Conservation (phyloP, 2,329 filamentous ascomycete species). For the Talaromyces islandicus region DNA sequence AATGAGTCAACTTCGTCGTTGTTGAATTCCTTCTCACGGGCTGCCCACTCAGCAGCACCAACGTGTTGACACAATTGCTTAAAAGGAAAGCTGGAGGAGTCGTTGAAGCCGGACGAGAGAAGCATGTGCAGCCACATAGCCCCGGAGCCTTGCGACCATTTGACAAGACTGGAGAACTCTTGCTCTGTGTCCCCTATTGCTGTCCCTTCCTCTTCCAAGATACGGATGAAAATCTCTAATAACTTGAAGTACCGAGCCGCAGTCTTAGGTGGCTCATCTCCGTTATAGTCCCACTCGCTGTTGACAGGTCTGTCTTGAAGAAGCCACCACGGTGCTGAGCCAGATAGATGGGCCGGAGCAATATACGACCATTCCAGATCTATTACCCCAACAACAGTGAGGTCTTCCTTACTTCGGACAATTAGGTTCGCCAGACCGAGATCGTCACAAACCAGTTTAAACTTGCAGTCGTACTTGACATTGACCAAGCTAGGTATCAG, state of each 20-base stretch:
- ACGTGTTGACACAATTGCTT: neutral
- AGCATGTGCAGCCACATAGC: slow-evolving; percentile 34
- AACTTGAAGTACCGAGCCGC: slow-evolving; percentile 1
- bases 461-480: slow-evolving; percentile 21
- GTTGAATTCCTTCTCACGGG: neutral
- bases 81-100: slow-evolving; percentile 25
- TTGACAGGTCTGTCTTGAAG: slow-evolving; percentile 27
- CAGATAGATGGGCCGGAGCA: slow-evolving; percentile 32
- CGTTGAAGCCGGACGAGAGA: slow-evolving; percentile 26
- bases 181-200: neutral
- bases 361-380: slow-evolving; percentile 35
- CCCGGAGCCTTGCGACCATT: slow-evolving; percentile 27
- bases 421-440: slow-evolving; percentile 33
- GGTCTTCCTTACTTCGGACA: slow-evolving; percentile 26
- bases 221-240: neutral
- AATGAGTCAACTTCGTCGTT: neutral
- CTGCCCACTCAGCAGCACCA: neutral
- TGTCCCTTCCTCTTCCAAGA: slow-evolving; percentile 1
- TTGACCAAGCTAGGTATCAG: neutral
- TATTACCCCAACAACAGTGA: slow-evolving; percentile 30
- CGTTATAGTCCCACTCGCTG: slow-evolving; percentile 19
- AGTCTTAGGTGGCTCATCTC: neutral
- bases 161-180: slow-evolving; percentile 25
- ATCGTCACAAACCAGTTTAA: slow-evolving; percentile 35
- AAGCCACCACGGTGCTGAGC: slow-evolving; percentile 33